Conservation (phyloP, 805 yeast species). For the Metschnikowia corniflorae region DNA sequence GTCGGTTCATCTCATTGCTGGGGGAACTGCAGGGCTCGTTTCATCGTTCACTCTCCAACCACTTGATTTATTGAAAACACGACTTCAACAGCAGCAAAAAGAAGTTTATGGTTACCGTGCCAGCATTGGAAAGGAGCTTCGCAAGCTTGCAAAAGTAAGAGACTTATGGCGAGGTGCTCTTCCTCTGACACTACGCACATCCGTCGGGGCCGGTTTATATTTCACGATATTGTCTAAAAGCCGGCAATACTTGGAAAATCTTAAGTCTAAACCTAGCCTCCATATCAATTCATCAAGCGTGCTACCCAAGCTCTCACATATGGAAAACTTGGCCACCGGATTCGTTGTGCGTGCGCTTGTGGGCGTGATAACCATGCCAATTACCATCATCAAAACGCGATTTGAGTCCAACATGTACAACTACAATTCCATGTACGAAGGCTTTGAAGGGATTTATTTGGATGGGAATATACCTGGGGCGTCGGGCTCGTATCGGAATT, state of each 20-base stretch:
- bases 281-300: slow-evolving; percentile 32
- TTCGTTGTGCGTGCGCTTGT: slow-evolving; percentile 74
- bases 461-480: slow-evolving; percentile 22
- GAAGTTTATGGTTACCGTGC: slow-evolving; percentile 21
- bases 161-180: slow-evolving; percentile 91
- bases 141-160: slow-evolving; percentile 35
- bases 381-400: slow-evolving; percentile 85
- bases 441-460: slow-evolving; percentile 52
- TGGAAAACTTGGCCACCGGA: slow-evolving; percentile 73
- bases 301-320: slow-evolving; percentile 68
- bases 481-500: slow-evolving; percentile 54
- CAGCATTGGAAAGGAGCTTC: slow-evolving; percentile 39
- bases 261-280: slow-evolving; percentile 14
- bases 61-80: slow-evolving; percentile 80
- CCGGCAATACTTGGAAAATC: slow-evolving; percentile 47
- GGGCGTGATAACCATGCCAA: slow-evolving; percentile 90
- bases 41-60: slow-evolving; percentile 85
- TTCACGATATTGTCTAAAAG: slow-evolving; percentile 65
- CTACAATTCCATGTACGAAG: slow-evolving; percentile 62
- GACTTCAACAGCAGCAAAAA: slow-evolving; percentile 60
- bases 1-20: slow-evolving; percentile 64
- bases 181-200: slow-evolving; percentile 86
- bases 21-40: slow-evolving; percentile 79
- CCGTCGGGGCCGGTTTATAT: slow-evolving; percentile 86
- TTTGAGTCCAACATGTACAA: slow-evolving; percentile 78